Evolutionary conservation across 768 basidiomycete species (phyloP).

Genomic region (Rhodotorula sphaerocarpa): DNA sequence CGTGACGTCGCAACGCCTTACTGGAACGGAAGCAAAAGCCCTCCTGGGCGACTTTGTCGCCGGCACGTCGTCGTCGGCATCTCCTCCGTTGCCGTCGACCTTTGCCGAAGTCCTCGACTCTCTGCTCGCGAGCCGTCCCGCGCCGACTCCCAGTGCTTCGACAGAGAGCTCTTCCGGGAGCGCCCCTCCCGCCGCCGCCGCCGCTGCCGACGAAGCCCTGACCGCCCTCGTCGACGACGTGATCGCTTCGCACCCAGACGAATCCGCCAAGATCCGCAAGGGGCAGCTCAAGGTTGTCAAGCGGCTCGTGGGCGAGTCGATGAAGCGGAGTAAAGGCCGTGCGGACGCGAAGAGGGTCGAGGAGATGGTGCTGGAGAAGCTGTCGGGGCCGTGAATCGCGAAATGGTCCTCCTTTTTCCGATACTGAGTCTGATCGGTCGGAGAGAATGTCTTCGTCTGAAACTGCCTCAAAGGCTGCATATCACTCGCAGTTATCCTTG

Average conservation of each 20-base stretch:
- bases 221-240: slow-evolving; percentile 56
- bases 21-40: slow-evolving; percentile 47
- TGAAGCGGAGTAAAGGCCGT: slow-evolving; percentile 69
- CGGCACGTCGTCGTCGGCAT: background rate
- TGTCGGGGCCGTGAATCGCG: no score
- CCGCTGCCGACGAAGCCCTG: slow-evolving; percentile 40
- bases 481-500: no score
- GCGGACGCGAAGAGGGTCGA: slow-evolving; percentile 63
- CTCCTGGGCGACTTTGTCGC: background rate
- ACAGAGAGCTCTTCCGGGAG: no score
- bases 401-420: no score
- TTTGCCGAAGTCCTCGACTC: slow-evolving; percentile 69
- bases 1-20: slow-evolving; percentile 59
- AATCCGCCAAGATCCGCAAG: slow-evolving; percentile 56
- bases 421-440: no score
- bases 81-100: slow-evolving; percentile 57
- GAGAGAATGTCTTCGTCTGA: no score
- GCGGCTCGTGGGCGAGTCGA: slow-evolving; percentile 73
- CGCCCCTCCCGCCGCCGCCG: background rate
- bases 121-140: slow-evolving; percentile 49
- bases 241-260: slow-evolving; percentile 58
- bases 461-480: no score
- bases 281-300: slow-evolving; percentile 73
- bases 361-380: slow-evolving; percentile 21
- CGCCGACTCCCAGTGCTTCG: background rate